Evolutionary conservation across 306 rosid genomes (phyloP).

Genomic region (Prunus mume): DNA sequence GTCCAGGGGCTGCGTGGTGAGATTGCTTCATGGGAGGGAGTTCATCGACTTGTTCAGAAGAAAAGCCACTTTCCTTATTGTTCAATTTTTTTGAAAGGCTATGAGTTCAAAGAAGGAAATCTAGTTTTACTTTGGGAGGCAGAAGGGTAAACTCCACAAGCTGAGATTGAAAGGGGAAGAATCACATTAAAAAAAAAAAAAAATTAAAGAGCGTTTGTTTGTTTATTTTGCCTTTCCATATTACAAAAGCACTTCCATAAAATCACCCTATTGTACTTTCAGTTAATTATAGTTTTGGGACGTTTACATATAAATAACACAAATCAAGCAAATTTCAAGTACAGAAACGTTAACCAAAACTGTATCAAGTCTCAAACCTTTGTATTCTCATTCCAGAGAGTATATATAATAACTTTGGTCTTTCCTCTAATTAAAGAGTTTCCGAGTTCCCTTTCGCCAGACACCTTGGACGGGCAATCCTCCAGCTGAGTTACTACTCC

Average conservation of each 20-base stretch:
- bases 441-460: constrained; percentile 78
- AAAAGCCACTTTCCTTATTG: too few relatives aligned
- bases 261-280: background rate
- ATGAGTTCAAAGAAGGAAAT: too few relatives aligned
- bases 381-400: background rate
- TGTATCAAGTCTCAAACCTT: background rate
- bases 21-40: too few relatives aligned
- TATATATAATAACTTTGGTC: background rate
- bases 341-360: background rate
- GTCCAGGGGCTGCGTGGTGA: too few relatives aligned
- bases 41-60: too few relatives aligned
- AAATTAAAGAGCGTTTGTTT: too few relatives aligned
- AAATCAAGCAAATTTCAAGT: background rate
- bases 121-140: too few relatives aligned
- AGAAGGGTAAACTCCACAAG: too few relatives aligned
- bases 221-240: background rate
- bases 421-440: constrained; percentile 35
- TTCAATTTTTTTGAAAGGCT: too few relatives aligned
- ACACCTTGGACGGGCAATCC: constrained; percentile 80
- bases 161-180: too few relatives aligned
- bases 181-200: too few relatives aligned
- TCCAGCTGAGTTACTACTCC: constrained; percentile 33
- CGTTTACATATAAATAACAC: background rate
- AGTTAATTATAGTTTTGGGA: background rate
- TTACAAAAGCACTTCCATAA: background rate